Conservation (phyloP, 1,139 yeast species). For the Candida freyschussii region DNA sequence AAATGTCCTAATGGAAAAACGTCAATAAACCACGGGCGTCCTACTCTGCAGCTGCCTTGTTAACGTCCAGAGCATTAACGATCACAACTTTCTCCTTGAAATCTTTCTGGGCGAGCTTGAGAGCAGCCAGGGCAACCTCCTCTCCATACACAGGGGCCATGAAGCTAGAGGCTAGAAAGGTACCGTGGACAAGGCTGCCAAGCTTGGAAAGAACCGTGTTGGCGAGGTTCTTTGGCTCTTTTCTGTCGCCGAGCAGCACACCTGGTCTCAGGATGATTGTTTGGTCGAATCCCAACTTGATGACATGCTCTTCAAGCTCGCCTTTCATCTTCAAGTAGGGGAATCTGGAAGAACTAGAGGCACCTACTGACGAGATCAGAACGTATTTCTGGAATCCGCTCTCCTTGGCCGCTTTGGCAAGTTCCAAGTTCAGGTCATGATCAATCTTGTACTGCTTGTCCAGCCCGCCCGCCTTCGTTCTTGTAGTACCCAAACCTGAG, state of each 20-base stretch:
- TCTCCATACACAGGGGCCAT: conserved; percentile 21
- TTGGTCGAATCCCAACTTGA: conserved; percentile 54
- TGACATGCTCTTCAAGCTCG: conserved; percentile 54
- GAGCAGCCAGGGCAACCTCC: conserved; percentile 24
- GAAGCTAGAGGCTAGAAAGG: conserved; percentile 9
- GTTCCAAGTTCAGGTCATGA: conserved; percentile 56
- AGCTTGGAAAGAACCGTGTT: conserved; percentile 7
- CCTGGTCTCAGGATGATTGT: conserved; percentile 75
- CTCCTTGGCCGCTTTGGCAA: conserved; percentile 67
- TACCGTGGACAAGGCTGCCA: conserved; percentile 9
- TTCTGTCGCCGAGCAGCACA: conserved; percentile 54
- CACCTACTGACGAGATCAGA: conserved; percentile 58
- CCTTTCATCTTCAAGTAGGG: conserved; percentile 62
- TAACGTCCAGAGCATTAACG: conserved; percentile 18
- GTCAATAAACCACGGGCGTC: no score
- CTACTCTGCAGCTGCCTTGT: conserved; percentile 5
- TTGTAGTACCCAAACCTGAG: conserved; percentile 74
- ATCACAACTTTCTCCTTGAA: conserved; percentile 14
- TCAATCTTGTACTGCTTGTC: conserved; percentile 65
- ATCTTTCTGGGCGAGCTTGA: conserved; percentile 16
- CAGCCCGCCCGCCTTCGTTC: conserved; percentile 62
- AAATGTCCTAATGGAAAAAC: no score
- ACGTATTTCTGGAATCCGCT: conserved; percentile 62
- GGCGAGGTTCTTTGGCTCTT: conserved; percentile 33
- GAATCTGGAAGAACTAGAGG: conserved; percentile 47